These are phyloP conservation scores for Paramecium bursaria DNA, from an alignment of 73 alveolate genomes.

Conservation along the genomic window DNA sequence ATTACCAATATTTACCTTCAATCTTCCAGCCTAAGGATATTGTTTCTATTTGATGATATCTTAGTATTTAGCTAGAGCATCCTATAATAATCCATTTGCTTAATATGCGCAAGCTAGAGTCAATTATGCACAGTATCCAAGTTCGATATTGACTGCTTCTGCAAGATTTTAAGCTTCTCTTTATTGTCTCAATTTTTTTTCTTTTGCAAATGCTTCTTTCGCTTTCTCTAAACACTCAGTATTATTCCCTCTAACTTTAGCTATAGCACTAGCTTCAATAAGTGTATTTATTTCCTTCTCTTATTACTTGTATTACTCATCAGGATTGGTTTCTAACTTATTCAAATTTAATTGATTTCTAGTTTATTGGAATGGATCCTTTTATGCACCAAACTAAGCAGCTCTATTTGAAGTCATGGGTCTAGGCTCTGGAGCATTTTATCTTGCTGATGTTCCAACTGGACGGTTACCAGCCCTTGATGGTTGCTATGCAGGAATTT, in stretches of 20 bases:
- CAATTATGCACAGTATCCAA: constrained; percentile 79
- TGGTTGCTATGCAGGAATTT: constrained; percentile 57
- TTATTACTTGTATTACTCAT: constrained; percentile 76
- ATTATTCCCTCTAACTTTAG: constrained; percentile 71
- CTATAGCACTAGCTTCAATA: constrained; percentile 78
- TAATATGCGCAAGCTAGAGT: constrained; percentile 81
- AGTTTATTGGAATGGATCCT: constrained; percentile 23
- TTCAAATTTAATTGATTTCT: constrained; percentile 34
- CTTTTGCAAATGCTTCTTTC: constrained; percentile 84
- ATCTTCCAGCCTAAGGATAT: constrained; percentile 62
- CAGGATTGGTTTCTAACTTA: constrained; percentile 69
- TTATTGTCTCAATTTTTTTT: constrained; percentile 81
- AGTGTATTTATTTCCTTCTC: constrained; percentile 81
- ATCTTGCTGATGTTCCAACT: constrained; percentile 42
- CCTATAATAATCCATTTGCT: constrained; percentile 71
- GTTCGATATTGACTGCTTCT: constrained; percentile 83
- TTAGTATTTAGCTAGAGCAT: constrained; percentile 61
- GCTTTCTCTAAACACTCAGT: constrained; percentile 83
- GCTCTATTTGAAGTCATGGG: constrained; percentile 59
- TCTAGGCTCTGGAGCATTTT: constrained; percentile 40
- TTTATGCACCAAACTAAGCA: constrained; percentile 41
- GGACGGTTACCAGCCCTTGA: constrained; percentile 58
- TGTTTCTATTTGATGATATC: constrained; percentile 59
- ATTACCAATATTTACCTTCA: constrained; percentile 69
- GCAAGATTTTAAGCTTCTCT: constrained; percentile 76